phyloP scores from a whole-genome alignment of 306 rosid species.

The Sophora flavescens region DNA sequence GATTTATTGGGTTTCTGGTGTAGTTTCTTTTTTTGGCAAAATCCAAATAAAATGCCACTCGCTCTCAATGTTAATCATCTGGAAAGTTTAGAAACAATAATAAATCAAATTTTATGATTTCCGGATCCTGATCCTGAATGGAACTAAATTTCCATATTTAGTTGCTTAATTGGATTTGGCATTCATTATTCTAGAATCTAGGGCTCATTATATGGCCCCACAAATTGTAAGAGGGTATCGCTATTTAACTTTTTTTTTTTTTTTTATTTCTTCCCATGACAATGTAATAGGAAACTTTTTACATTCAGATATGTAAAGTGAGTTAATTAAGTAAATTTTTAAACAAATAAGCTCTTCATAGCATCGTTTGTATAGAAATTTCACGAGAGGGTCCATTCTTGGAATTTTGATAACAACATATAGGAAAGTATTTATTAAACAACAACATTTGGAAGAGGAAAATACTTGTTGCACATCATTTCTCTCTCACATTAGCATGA shows the following conservation, averaged over 20 bases:
- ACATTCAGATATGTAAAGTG: no score
- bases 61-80: conserved; percentile 11
- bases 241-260: no score
- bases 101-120: conserved; percentile 4
- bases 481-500: background rate
- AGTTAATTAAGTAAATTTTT: no score
- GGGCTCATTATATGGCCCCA: background rate
- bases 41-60: background rate
- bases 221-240: no score
- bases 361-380: no score
- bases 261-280: no score
- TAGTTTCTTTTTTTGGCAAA: no score
- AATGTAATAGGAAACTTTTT: no score
- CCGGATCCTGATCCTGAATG: conserved; percentile 26
- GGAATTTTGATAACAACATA: conserved; percentile 1
- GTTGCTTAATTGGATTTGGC: conserved; percentile 29
- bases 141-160: background rate
- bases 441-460: conserved; percentile 2
- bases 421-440: background rate
- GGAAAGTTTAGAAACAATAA: background rate
- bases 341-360: no score
- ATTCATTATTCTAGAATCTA: background rate
- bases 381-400: no score
- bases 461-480: background rate
- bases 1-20: background rate